phyloP scores from a whole-genome alignment of 2,329 filamentous ascomycete genomes.

The Onygena corvina region DNA sequence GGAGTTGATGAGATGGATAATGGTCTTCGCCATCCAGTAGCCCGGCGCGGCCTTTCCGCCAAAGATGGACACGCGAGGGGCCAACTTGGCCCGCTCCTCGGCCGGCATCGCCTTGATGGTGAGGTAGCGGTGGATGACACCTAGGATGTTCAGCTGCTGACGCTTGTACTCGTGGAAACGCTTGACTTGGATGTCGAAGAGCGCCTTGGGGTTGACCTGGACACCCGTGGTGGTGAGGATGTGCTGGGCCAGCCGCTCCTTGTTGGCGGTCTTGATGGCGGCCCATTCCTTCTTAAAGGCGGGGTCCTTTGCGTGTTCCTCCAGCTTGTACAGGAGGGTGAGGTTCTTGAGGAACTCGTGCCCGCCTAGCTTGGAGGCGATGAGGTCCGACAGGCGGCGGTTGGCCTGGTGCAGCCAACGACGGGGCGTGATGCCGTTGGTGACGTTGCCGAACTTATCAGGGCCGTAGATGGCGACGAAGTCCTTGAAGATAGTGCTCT shows the following conservation, averaged over 20 bases:
- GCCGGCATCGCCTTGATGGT: slow-evolving; percentile 73
- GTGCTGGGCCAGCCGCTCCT: slow-evolving; percentile 78
- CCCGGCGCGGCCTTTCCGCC: slow-evolving; percentile 95
- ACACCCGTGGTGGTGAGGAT: slow-evolving; percentile 74
- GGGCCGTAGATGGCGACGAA: slow-evolving; percentile 90
- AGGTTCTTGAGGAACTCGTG: slow-evolving; percentile 82
- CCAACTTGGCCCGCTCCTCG: slow-evolving; percentile 73
- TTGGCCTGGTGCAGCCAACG: slow-evolving; percentile 98
- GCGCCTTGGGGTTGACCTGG: slow-evolving; percentile 69
- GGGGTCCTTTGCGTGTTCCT: slow-evolving; percentile 72
- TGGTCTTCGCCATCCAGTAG: slow-evolving; percentile 99
- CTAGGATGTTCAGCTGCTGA: slow-evolving; percentile 97
- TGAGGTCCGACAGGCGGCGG: slow-evolving; percentile 78
- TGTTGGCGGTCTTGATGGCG: slow-evolving; percentile 94
- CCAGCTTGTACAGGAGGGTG: slow-evolving; percentile 72
- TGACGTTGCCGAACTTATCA: slow-evolving; percentile 98
- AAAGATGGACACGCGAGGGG: slow-evolving; percentile 86
- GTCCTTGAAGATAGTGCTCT: slow-evolving; percentile 99
- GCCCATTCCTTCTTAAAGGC: slow-evolving; percentile 89
- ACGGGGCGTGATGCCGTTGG: slow-evolving; percentile 91
- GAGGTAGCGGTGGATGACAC: slow-evolving; percentile 89
- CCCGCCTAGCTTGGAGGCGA: slow-evolving; percentile 76
- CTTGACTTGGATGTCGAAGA: slow-evolving; percentile 98
- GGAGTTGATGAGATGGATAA: slow-evolving; percentile 91
- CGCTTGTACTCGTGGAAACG: slow-evolving; percentile 99